Percentiles rank a stretch among this genome's conserved stretches.
Conservation (phyloP, 257 asterid species). For the Nicotiana tabacum region DNA sequence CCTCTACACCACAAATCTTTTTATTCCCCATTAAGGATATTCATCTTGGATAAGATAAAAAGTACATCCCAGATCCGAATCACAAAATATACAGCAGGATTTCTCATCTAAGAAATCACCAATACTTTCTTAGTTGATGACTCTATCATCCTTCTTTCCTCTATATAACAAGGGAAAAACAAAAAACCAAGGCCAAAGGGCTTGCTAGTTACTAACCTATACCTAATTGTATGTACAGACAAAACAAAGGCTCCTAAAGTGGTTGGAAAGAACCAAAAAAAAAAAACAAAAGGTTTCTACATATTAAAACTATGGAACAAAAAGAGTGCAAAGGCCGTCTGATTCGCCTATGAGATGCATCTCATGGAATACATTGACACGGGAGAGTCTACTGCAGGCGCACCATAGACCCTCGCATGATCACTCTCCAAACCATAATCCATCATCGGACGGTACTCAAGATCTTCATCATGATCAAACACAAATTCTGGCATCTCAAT, state of each 20-base stretch:
- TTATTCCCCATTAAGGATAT: background rate
- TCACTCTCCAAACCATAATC: constrained; percentile 89
- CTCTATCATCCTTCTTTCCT: background rate
- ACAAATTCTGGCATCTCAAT: constrained; percentile 81
- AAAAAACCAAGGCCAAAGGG: background rate
- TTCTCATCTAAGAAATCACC: background rate
- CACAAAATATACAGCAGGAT: background rate
- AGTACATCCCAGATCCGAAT: background rate
- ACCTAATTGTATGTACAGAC: background rate
- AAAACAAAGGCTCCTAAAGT: background rate
- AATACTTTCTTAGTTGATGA: background rate
- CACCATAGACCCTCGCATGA: constrained; percentile 47
- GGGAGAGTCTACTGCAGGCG: constrained; percentile 32
- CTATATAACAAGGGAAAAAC: background rate
- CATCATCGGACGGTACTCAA: constrained; percentile 56
- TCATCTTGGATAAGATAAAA: background rate
- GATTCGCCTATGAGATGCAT: constrained; percentile 46
- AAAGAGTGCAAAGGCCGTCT: background rate
- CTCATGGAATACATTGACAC: constrained; percentile 63
- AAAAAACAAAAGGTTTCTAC: background rate
- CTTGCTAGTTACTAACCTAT: background rate
- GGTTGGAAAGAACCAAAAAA: background rate
- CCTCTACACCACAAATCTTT: background rate
- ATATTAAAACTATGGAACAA: background rate
- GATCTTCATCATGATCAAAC: constrained; percentile 70